Evolutionary conservation across 2,329 filamentous ascomycete genomes (phyloP), one percentile per base, ranked within the genome.

Genomic region (Parafenestella ontariensis): DNA sequence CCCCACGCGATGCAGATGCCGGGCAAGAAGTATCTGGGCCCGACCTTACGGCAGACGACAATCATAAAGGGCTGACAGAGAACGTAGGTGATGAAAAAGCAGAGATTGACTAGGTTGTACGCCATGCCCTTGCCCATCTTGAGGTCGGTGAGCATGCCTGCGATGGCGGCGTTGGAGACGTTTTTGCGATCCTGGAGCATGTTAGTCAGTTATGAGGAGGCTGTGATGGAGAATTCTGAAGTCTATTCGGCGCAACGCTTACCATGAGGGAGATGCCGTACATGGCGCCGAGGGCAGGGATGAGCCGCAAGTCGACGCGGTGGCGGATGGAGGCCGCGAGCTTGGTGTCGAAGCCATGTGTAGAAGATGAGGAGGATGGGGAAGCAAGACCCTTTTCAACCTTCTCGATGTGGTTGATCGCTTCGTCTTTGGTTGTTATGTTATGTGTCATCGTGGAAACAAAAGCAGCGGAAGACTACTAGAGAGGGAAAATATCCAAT

Each of bases 81-180:
- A 28, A 68, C 60, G 28, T 69, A 68, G 8, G 66, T 66, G 46
- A 66, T 68, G 46, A 69, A 69, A 51, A 69, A 69, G 48, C 61
- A 64, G 28, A 68, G 49, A 21, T 65, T 68, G 50, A 69, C 61
- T 3, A 69, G 52, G 17, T 64, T 66, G 47, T 68, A 69, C 0
- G 56, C 56, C 31, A 51, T 47, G 1, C 65, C 66, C 15, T 52
- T 48, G 6, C 41, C 26, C 61, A 69, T 62, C 17, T 52, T 51
- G 7, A 69, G 51, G 26, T 69, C 65, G 1, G 33, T 50, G 15
- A 61, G 47, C 64, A 69, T 68, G 11, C 66, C 66, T n/a, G 66
- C 64, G 17, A 69, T 63, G 21, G 64, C 65, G 11, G 66, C 66
- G 31, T 66, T 68, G 17, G 63, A 64, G 6, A 69, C 58, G 21